Evolutionary conservation across 1,284 basidiomycete species (phyloP), one percentile per base, ranked within the genome.

Genomic region (Porogramme epimiltina): DNA sequence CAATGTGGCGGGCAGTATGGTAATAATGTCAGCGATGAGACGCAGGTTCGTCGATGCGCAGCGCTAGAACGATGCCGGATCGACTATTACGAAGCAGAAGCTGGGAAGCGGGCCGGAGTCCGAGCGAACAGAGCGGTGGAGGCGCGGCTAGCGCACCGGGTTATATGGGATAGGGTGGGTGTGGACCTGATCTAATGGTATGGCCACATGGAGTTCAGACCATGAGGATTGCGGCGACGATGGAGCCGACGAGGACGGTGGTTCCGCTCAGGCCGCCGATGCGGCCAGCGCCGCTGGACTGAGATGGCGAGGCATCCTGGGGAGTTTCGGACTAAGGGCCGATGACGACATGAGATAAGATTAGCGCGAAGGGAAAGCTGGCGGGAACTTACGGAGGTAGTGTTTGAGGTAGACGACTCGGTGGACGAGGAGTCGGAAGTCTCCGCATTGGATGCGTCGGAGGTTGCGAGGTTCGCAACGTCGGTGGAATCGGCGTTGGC

Each of bases 21-120:
- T 58, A 55, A 37, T 39, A 55, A 52, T 47, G 49, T 54, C 53
- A 45, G 47, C 33, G 31, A 31, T 25, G 41, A 36, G 20, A 40
- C 39, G 31, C 42, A 37, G 25, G 40, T 42, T 33, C 39, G 39
- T 25, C 25, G 25, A 39, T 28, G 3, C 34, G 23, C 18, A 45
- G 23, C 43, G 31, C 25, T 3, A 19, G 28, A 4, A 5, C 34
- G 25, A 28, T 19, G 47, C 26, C 33, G 23, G 40, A 41, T 42
- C 36, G 45, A 52, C 37, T 44, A 45, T 45, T 41, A 52, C 11
- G 16, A 37, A 39, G 38, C 25, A n/a, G 20, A 34, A 43, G 25
- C 34, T 20, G 9, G 5, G n/a, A n/a, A 37, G 34, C n/a, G 36
- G 24, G 37, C 22, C 16, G 24, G 25, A 26, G 18, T 51, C 39